Conservation (phyloP, 306 rosid genomes). For the Senna siamea region DNA sequence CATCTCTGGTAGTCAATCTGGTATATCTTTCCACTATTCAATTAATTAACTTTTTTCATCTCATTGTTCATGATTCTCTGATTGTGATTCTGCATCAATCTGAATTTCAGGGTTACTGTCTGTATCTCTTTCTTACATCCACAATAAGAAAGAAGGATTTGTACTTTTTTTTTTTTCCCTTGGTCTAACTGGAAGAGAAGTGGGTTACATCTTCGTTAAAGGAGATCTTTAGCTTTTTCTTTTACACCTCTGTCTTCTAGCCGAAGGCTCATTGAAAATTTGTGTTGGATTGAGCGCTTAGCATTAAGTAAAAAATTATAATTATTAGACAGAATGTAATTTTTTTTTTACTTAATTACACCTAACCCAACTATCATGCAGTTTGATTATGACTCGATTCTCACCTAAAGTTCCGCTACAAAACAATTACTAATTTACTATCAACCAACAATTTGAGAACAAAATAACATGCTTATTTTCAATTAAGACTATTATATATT, state of each 20-base stretch:
- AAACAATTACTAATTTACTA: too few relatives aligned
- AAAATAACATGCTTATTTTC: neutral
- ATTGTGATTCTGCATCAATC: conserved; percentile 40
- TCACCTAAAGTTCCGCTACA: too few relatives aligned
- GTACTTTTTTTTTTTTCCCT: conserved; percentile 9
- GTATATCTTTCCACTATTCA: conserved; percentile 5
- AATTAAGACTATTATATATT: too few relatives aligned
- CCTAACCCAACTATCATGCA: too few relatives aligned
- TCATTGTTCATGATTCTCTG: conserved; percentile 38
- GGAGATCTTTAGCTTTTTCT: conserved; percentile 45
- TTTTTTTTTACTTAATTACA: too few relatives aligned
- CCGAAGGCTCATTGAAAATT: conserved; percentile 48
- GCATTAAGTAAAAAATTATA: too few relatives aligned
- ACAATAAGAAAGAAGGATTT: neutral
- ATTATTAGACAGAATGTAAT: too few relatives aligned
- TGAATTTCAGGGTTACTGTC: neutral
- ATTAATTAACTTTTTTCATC: too few relatives aligned
- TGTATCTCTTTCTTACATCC: too few relatives aligned
- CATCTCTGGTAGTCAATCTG: conserved; percentile 8
- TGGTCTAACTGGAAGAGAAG: conserved; percentile 34
- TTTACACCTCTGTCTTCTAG: conserved; percentile 47
- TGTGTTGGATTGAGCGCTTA: too few relatives aligned
- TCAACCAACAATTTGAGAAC: too few relatives aligned
- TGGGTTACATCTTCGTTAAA: conserved; percentile 45
- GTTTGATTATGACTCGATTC: too few relatives aligned